A percentile compares a stretch with the other conserved stretches of the same genome.
These are phyloP conservation scores for Phialophora chinensis DNA, from an alignment of 2,329 filamentous ascomycete species.

Conservation along the genomic window DNA sequence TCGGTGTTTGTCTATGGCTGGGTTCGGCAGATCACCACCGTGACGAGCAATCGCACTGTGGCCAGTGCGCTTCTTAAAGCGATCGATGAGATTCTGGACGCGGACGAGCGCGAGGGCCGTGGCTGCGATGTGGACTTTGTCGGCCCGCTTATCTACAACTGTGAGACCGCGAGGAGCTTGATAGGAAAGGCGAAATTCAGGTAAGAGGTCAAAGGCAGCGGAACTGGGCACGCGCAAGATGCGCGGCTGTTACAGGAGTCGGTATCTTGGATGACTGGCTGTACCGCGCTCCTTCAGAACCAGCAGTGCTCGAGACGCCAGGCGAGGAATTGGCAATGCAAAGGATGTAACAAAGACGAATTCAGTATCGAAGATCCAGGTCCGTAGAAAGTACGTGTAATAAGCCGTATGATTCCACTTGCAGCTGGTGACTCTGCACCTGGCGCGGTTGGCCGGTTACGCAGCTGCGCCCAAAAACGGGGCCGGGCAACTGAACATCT, in stretches of 20 bases:
- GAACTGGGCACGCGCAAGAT: background rate
- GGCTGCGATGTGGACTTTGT: conserved; percentile 55
- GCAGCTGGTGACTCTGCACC: background rate
- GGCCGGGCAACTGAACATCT: background rate
- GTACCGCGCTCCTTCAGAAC: background rate
- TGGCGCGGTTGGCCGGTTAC: background rate
- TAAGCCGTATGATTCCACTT: background rate
- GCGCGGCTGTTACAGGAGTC: background rate
- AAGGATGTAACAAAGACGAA: background rate
- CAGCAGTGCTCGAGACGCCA: background rate
- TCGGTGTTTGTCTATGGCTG: conserved; percentile 77
- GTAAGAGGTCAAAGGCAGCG: conserved; percentile 41
- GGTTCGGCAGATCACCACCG: conserved; percentile 66
- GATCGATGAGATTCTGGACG: conserved; percentile 35
- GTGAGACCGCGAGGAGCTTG: conserved; percentile 68
- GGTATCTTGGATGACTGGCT: background rate
- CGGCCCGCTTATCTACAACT: conserved; percentile 69
- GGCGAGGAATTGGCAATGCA: background rate
- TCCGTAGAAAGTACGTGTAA: background rate
- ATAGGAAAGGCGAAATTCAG: conserved; percentile 67
- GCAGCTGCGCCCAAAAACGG: conserved; percentile 12
- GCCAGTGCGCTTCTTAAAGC: conserved; percentile 66
- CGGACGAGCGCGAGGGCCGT: conserved; percentile 47
- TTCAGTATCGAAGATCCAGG: background rate
- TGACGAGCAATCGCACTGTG: conserved; percentile 73